Base-by-base conservation (phyloP, 1,284 basidiomycete species). In the Rhodotorula mucilaginosa region DNA sequence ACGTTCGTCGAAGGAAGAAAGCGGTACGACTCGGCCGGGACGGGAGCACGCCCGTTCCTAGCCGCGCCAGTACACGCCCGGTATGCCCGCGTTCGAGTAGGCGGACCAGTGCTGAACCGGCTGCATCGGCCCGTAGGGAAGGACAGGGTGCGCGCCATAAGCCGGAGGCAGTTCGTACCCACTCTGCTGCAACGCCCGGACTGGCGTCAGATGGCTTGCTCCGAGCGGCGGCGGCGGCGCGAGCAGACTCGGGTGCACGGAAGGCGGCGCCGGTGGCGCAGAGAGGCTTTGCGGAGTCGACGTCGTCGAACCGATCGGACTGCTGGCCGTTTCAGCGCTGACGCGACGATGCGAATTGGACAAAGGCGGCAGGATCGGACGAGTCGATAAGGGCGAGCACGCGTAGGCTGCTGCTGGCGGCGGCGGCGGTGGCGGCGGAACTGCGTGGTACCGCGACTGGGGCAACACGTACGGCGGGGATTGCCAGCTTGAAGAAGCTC, bases 41-140 rank as follows among this genome's bases (percentile, higher is more conserved):
- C 7, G 49, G 16, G 26, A 46, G 26, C 54, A 21, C 26, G 26
- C 7, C 18, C 31, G 31, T n/a, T 21, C 61, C 39, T 39, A 63
- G 51, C 62, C 60, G 19, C 34, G 51, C 68, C 62, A 70, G 44
- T 64, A 63, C 1, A 71, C 72, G 26, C 69, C 72, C 3, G 72
- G 69, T 1, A 61, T 54, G 34, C 72, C 72, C 1, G 72, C 72
- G 39, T 74, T 74, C 21, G 72, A 57, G 62, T 71, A 74, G 8
- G 54, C 26, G 39, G 61, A 62, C 54, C 48, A 29, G 5, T 47
- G 58, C 18, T 59, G 67, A 52, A 34, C 31, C 19, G 34, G 58
- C 15, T 18, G 34, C 21, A 47, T 49, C 29, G 1, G 29, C 29
- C 2, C 21, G 29, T 7, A 49, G 48, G 15, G n/a, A 23, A n/a